Percentiles rank a stretch among this genome's conserved stretches.
These are phyloP conservation scores for Epichloe sp. DNA, from an alignment of 2,329 filamentous ascomycete species.

Conservation along the genomic window DNA sequence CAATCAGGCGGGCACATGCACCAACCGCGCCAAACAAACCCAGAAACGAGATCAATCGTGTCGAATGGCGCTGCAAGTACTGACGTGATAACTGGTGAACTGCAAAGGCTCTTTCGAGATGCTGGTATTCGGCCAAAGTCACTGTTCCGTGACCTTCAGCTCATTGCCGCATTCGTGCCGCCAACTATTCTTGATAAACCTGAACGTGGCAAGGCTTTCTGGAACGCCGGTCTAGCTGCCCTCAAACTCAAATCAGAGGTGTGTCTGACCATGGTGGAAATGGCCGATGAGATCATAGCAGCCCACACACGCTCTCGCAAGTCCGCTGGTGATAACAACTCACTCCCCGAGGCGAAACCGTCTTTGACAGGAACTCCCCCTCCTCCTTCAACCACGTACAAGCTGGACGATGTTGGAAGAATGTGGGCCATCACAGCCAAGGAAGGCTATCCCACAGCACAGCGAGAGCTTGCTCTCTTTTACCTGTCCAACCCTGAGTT, in stretches of 20 bases:
- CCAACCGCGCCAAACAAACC: slow-evolving; percentile 27
- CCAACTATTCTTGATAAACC: slow-evolving; percentile 46
- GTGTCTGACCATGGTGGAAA: slow-evolving; percentile 63
- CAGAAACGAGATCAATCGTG: slow-evolving; percentile 35
- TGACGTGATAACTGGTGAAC: slow-evolving; percentile 51
- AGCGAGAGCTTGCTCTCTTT: slow-evolving; percentile 84
- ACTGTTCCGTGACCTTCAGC: slow-evolving; percentile 70
- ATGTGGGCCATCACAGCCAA: slow-evolving; percentile 92
- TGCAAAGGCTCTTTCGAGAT: slow-evolving; percentile 55
- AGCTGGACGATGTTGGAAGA: slow-evolving; percentile 65
- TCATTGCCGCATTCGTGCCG: slow-evolving; percentile 54
- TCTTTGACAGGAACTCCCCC: slow-evolving; percentile 31
- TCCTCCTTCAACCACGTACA: slow-evolving; percentile 46
- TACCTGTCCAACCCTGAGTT: slow-evolving; percentile 87
- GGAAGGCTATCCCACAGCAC: slow-evolving; percentile 70
- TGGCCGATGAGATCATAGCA: slow-evolving; percentile 40
- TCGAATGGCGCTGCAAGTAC: slow-evolving; percentile 40
- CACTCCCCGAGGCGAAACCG: slow-evolving; percentile 17
- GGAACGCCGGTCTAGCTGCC: slow-evolving; percentile 79
- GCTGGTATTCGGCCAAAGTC: slow-evolving; percentile 61
- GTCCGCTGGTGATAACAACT: slow-evolving; percentile 21
- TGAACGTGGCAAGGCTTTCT: slow-evolving; percentile 66
- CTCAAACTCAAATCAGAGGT: slow-evolving; percentile 81
- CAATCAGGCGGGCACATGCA: slow-evolving; percentile 19
- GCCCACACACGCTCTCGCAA: slow-evolving; percentile 52